Conservation (phyloP, 306 rosid species). For the Gleditsia sinensis region DNA sequence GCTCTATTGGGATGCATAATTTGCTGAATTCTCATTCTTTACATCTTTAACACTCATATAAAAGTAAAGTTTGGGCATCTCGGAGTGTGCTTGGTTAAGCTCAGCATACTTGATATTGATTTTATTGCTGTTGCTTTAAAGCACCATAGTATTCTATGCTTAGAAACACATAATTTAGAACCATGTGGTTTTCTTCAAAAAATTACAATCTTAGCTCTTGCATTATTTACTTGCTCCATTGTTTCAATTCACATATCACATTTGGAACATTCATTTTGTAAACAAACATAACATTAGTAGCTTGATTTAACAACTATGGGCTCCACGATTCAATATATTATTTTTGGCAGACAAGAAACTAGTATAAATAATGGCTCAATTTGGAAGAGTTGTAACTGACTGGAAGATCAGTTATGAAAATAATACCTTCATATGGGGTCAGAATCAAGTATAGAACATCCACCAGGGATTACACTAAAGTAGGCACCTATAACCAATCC, state of each 20-base stretch:
- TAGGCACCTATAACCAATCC: not conserved
- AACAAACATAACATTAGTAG: not conserved
- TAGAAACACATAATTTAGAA: not conserved
- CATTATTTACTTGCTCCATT: not conserved
- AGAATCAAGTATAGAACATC: not conserved
- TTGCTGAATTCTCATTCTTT: not conserved
- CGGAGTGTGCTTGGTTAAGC: not conserved
- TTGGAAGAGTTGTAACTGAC: not conserved
- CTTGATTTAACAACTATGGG: not conserved
- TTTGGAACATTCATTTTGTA: not conserved
- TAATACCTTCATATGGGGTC: not conserved
- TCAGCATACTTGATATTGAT: not conserved
- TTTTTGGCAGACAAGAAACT: not conserved
- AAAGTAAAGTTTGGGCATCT: not conserved
- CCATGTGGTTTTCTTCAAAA: constrained; percentile 6
- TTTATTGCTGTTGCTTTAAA: not conserved
- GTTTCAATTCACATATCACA: not conserved
- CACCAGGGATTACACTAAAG: not conserved
- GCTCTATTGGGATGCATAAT: not conserved
- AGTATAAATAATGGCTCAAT: not conserved
- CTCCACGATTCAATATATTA: constrained; percentile 4
- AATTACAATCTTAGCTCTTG: not conserved
- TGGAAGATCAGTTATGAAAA: not conserved
- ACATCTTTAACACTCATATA: not conserved
- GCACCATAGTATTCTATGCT: not conserved